phyloP scores from a whole-genome alignment of 371 early-diverging fungal species.

The Mortierella sp. region DNA sequence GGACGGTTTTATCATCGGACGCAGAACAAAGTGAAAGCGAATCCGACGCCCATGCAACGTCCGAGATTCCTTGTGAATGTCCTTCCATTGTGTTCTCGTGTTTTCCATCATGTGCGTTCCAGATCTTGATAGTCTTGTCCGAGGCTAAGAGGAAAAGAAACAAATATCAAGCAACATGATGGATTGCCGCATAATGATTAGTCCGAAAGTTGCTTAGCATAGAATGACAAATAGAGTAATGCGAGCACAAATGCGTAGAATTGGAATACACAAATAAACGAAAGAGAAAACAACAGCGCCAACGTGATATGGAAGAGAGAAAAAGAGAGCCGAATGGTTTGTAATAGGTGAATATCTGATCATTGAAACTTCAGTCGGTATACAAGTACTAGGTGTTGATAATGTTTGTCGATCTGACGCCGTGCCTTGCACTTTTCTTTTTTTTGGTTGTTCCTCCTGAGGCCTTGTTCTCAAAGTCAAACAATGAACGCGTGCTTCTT shows the following conservation, averaged over 20 bases:
- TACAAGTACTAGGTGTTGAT: neutral
- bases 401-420: neutral
- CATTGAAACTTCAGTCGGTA: neutral
- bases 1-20: conserved; percentile 95
- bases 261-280: neutral
- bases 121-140: conserved; percentile 94
- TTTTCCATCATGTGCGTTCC: conserved; percentile 91
- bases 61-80: conserved; percentile 95
- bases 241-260: neutral
- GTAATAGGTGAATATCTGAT: neutral
- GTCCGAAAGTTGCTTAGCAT: no score
- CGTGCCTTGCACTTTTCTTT: neutral
- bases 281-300: neutral
- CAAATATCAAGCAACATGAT: no score
- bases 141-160: conserved; percentile 65
- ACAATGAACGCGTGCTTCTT: no score
- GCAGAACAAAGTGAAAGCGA: conserved; percentile 90
- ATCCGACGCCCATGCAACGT: conserved; percentile 96
- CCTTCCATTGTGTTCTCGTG: conserved; percentile 91
- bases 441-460: neutral
- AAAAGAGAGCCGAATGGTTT: no score
- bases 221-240: neutral
- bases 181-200: no score
- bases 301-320: no score
- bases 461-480: neutral